Percentiles rank a stretch among this genome's conserved stretches.
Conservation (phyloP, 2,329 filamentous ascomycete species). For the Colletotrichum gigasporum region DNA sequence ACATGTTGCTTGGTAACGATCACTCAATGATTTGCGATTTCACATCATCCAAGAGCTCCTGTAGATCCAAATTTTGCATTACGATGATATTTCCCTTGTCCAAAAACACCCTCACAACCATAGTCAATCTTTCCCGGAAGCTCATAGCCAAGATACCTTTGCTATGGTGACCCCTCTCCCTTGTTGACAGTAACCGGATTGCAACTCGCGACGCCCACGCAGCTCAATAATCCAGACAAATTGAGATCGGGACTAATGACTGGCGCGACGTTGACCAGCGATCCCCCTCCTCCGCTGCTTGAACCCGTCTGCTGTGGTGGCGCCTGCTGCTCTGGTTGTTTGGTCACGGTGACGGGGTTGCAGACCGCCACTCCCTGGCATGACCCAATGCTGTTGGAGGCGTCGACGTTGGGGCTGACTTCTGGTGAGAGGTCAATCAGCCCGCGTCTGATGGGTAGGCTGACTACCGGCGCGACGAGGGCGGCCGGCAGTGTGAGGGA, state of each 20-base stretch:
- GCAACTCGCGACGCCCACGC: not conserved
- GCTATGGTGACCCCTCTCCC: not conserved
- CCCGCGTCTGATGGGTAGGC: not conserved
- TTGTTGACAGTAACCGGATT: not conserved
- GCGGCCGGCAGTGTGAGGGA: not conserved
- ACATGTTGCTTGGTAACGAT: no score
- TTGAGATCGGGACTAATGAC: not conserved
- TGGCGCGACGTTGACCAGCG: not conserved
- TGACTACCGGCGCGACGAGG: not conserved
- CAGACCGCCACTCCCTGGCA: no score
- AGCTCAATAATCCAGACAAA: not conserved
- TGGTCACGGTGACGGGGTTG: not conserved
- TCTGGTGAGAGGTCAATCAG: not conserved
- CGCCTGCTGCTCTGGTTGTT: not conserved
- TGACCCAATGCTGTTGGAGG: no score
- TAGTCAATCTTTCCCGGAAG: no score
- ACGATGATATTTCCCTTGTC: no score
- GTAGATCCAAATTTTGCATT: no score
- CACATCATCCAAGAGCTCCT: no score
- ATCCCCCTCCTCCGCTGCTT: not conserved
- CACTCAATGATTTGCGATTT: no score
- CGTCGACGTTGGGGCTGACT: not conserved
- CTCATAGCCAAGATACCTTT: no score
- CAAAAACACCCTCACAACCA: no score
- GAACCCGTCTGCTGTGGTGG: not conserved